These are phyloP conservation scores for Phytophthora pisi DNA, from an alignment of 352 stramenopile genomes.

Conservation along the genomic window DNA sequence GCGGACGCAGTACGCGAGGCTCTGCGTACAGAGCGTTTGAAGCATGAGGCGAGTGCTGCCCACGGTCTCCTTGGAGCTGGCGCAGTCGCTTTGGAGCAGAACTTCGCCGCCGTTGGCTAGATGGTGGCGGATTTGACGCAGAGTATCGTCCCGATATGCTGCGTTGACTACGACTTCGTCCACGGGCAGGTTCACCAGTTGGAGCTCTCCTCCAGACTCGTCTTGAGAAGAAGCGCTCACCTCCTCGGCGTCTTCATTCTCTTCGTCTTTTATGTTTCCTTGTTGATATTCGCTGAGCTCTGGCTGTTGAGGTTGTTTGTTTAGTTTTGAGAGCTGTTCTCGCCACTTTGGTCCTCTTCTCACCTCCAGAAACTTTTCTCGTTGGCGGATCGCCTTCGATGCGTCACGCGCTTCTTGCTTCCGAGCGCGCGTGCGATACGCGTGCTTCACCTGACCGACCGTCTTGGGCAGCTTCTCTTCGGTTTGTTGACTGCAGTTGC, in stretches of 20 bases:
- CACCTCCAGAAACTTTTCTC: slow-evolving; percentile 17
- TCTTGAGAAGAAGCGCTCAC: not conserved
- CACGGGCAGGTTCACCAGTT: slow-evolving; percentile 22
- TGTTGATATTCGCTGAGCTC: slow-evolving; percentile 5
- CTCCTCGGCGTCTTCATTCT: not conserved
- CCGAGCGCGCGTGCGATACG: slow-evolving; percentile 45
- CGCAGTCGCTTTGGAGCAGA: slow-evolving; percentile 27
- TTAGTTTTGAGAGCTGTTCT: slow-evolving; percentile 9
- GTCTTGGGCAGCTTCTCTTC: slow-evolving; percentile 33
- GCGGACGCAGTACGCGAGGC: slow-evolving; percentile 47
- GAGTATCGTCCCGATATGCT: slow-evolving; percentile 34
- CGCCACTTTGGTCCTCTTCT: slow-evolving; percentile 8
- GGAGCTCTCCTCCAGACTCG: not conserved
- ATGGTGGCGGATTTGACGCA: slow-evolving; percentile 41
- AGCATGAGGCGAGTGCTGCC: slow-evolving; percentile 41
- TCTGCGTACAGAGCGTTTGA: slow-evolving; percentile 61
- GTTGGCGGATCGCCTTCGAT: slow-evolving; percentile 19
- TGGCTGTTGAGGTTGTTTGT: slow-evolving; percentile 5
- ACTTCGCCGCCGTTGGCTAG: slow-evolving; percentile 43
- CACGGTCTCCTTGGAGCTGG: not conserved
- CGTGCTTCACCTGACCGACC: slow-evolving; percentile 50
- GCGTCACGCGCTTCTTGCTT: slow-evolving; percentile 35
- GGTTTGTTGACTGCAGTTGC: not conserved
- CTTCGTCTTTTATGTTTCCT: not conserved
- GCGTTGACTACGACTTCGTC: slow-evolving; percentile 18